A percentile compares a stretch with the other conserved stretches of the same genome.
Conservation (phyloP, 2,329 filamentous ascomycete genomes). For the Rhytidhysteron rufulum region DNA sequence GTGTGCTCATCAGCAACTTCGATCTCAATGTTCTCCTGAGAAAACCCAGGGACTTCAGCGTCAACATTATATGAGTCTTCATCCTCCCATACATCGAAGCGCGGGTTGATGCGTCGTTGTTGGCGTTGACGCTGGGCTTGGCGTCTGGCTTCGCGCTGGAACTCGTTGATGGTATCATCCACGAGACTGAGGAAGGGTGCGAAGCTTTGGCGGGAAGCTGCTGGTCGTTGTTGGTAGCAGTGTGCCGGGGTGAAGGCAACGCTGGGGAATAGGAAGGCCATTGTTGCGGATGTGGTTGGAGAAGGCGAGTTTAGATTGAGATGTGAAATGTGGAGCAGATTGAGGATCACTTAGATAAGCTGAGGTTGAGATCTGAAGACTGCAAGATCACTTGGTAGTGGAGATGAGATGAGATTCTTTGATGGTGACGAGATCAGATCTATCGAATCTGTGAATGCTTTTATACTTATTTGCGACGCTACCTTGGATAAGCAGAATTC, state of each 20-base stretch:
- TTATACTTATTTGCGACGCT: background rate
- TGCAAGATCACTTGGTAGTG: constrained; percentile 7
- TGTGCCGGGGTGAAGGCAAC: constrained; percentile 18
- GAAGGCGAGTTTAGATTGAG: constrained; percentile 9
- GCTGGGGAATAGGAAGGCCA: constrained; percentile 31
- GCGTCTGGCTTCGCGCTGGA: constrained; percentile 25
- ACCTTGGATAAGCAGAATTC: background rate
- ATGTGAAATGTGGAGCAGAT: constrained; percentile 21
- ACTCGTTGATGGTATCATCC: constrained; percentile 27
- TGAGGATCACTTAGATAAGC: too few relatives aligned
- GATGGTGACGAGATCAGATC: constrained; percentile 15
- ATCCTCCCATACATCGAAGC: constrained; percentile 26
- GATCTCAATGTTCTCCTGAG: constrained; percentile 32
- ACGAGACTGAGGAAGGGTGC: constrained; percentile 30
- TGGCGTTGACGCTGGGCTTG: constrained; percentile 26
- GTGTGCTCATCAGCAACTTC: constrained; percentile 32
- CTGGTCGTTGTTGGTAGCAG: constrained; percentile 13
- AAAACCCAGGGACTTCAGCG: constrained; percentile 29
- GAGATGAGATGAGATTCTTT: constrained; percentile 22
- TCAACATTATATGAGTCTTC: constrained; percentile 29
- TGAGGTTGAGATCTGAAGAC: constrained; percentile 23
- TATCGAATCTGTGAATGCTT: background rate
- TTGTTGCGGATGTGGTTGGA: constrained; percentile 11
- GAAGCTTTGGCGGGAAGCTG: constrained; percentile 23
- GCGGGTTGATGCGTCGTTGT: constrained; percentile 26